Evolutionary conservation across 1,284 basidiomycete genomes (phyloP).

Genomic region (Rhizopogon hawkerae): DNA sequence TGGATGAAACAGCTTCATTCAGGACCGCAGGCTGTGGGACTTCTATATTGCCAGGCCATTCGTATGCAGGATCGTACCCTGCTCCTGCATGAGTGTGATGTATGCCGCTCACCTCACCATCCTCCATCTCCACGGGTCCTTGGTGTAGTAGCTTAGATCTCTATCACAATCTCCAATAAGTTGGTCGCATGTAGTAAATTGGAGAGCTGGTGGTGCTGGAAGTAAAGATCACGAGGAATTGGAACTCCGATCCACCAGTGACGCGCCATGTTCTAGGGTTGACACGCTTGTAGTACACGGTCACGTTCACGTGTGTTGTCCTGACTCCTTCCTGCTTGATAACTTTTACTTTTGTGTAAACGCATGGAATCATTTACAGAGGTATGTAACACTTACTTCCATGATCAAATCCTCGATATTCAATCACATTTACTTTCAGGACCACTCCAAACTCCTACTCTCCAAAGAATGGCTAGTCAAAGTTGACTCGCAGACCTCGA

Average conservation of each 20-base stretch:
- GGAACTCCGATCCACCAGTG: constrained; percentile 8
- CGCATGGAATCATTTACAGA: constrained; percentile 51
- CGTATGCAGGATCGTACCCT: constrained; percentile 41
- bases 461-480: constrained; percentile 67
- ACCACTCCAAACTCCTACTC: constrained; percentile 46
- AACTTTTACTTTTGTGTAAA: background rate
- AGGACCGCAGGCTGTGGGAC: constrained; percentile 9
- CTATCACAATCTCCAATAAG: constrained; percentile 4
- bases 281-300: background rate
- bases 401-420: background rate
- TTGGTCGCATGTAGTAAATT: background rate
- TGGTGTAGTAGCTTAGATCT: background rate
- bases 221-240: constrained; percentile 2
- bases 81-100: constrained; percentile 6
- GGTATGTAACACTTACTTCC: constrained; percentile 23
- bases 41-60: constrained; percentile 44
- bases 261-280: background rate
- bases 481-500: constrained; percentile 47
- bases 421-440: constrained; percentile 31
- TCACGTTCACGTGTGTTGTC: background rate
- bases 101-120: constrained; percentile 15
- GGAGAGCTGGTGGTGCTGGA: background rate
- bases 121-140: constrained; percentile 10
- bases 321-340: too few relatives aligned
- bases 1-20: constrained; percentile 4